A percentile compares a stretch with the other conserved stretches of the same genome.
Conservation (phyloP, 2,329 filamentous ascomycete genomes). For the Aspergillus viridinutans region DNA sequence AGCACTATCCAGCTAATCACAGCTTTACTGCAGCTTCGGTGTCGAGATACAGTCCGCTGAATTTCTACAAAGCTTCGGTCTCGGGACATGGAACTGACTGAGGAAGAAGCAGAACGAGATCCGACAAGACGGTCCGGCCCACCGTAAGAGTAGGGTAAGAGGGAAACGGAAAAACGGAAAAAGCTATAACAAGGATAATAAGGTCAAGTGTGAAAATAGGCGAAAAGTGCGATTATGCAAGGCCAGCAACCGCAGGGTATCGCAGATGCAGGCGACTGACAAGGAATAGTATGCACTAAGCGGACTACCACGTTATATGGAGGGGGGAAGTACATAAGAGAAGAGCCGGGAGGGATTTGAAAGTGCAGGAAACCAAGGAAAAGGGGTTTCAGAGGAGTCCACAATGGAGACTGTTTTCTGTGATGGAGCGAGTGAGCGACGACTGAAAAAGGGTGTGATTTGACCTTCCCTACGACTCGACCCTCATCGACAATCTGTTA, state of each 20-base stretch:
- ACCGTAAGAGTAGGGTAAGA: slow-evolving; percentile 1
- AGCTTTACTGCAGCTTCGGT: background rate
- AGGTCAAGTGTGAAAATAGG: slow-evolving; percentile 13
- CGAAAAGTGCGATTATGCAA: slow-evolving; percentile 12
- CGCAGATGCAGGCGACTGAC: slow-evolving; percentile 14
- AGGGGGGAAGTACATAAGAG: slow-evolving; percentile 5
- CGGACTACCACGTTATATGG: slow-evolving; percentile 12
- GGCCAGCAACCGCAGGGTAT: slow-evolving; percentile 1
- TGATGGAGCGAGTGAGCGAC: background rate
- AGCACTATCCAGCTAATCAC: background rate
- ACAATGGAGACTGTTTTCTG: background rate
- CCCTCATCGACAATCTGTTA: background rate
- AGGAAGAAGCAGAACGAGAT: slow-evolving; percentile 2
- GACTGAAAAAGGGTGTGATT: background rate
- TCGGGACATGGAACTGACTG: slow-evolving; percentile 1
- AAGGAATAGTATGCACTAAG: slow-evolving; percentile 8
- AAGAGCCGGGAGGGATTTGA: slow-evolving; percentile 7
- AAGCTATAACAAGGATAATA: slow-evolving; percentile 11
- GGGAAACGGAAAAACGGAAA: slow-evolving; percentile 4
- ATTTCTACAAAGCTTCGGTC: background rate
- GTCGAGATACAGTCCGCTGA: slow-evolving; percentile 1
- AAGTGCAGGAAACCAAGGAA: slow-evolving; percentile 3
- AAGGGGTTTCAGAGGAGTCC: background rate
- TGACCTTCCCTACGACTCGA: slow-evolving; percentile 6
- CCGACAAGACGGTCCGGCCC: slow-evolving; percentile 5